Evolutionary conservation across 1,139 yeast genomes (phyloP), one percentile per base, ranked within the genome.

Genomic region (Magnusiomyces paraingens): DNA sequence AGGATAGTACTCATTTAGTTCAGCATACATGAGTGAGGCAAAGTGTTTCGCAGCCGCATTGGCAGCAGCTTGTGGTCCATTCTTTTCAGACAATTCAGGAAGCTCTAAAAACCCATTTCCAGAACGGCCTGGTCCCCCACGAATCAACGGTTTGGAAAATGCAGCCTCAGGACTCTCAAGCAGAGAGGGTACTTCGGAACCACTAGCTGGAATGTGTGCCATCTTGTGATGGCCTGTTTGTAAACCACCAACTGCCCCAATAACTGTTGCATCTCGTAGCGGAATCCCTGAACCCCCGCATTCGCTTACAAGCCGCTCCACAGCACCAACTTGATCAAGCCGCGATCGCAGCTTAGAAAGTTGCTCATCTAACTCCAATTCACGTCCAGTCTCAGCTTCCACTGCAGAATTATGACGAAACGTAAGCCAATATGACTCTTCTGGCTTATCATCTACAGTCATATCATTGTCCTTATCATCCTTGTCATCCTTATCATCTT

Each of bases 361-460:
- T 22, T 53, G 53, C 6, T 47, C 52, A 26, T 47, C 52, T n/a
- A 53, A 17, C 22, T n/a, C n/a, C 17, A 45, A 21, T 14, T n/a
- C 3, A 29, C 42, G 26, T 26, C 50, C 49, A 2, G n/a, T n/a
- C 20, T n/a, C 36, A 3, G 10, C 10, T 21, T 50, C 18, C 14
- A 26, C 6, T 39, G 14, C 21, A 11, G 45, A 21, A 26, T 39
- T 26, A n/a, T 48, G 49, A 12, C 41, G 32, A 20, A 53, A 53
- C 1, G 51, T 43, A 3, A 53, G 39, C 14, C 49, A 50, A 21
- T 43, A 53, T 2, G 40, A 26, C 18, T 32, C n/a, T 22, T 29
- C 14, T 5, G 17, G 11, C 32, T 26, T 20, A 5, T 14, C 6
- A 11, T 14, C 47, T 6, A n/a, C 38, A 2, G 22, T n/a, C 39